phyloP scores from a whole-genome alignment of 768 basidiomycete genomes.

The Ramaria rubella region DNA sequence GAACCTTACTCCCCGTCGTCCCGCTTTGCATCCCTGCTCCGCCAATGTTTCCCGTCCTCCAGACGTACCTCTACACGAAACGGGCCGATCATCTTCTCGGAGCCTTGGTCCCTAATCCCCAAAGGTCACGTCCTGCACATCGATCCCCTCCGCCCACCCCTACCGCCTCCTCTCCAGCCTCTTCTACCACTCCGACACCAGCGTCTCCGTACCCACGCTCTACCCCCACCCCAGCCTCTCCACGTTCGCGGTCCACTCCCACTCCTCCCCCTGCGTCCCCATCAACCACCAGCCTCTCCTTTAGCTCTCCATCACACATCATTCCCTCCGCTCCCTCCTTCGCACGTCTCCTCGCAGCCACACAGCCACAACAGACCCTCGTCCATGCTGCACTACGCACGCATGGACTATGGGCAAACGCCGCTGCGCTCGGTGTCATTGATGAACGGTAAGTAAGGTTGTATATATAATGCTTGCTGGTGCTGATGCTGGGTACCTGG shows the following conservation, averaged over 20 bases:
- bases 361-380: neutral
- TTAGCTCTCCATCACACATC: neutral
- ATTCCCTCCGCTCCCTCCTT: neutral
- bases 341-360: neutral
- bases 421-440: slow-evolving; percentile 59
- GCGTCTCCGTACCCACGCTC: no score
- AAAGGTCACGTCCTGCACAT: slow-evolving; percentile 21
- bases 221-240: no score
- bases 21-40: slow-evolving; percentile 67
- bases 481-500: neutral
- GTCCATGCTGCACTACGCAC: slow-evolving; percentile 28
- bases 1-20: slow-evolving; percentile 51
- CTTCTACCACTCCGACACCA: no score
- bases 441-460: slow-evolving; percentile 35
- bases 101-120: slow-evolving; percentile 50
- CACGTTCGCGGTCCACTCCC: neutral
- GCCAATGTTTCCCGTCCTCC: slow-evolving; percentile 58
- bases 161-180: no score
- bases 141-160: slow-evolving; percentile 16
- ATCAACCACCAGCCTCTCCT: neutral
- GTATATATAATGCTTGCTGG: neutral
- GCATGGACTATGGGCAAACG: slow-evolving; percentile 67
- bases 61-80: slow-evolving; percentile 64
- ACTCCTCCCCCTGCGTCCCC: neutral
- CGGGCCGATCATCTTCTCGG: slow-evolving; percentile 49